Evolutionary conservation across 2,329 filamentous ascomycete species (phyloP).

Genomic region (Aphanoascus verrucosus): DNA sequence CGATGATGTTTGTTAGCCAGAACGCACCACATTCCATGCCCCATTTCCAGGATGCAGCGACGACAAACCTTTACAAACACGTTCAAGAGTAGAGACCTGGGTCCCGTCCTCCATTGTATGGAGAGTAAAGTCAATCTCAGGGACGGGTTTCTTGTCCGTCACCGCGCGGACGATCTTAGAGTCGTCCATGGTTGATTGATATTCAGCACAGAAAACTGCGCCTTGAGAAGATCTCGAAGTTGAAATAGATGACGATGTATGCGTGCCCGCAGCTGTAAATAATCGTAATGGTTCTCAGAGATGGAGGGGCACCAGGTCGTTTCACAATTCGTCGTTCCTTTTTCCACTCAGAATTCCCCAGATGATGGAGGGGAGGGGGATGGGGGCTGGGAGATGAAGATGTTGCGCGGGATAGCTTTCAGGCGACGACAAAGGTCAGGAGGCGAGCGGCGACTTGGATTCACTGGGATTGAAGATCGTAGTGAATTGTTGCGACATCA

Average conservation of each 20-base stretch:
- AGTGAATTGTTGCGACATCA: slow-evolving; percentile 5
- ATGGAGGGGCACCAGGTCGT: slow-evolving; percentile 9
- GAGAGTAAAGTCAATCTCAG: slow-evolving; percentile 96
- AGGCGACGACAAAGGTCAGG: not conserved
- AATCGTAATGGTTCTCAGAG: not conserved
- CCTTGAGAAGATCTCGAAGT: not conserved
- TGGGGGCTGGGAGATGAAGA: not conserved
- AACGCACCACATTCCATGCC: not conserved
- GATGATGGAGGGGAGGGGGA: not conserved
- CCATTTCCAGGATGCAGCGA: slow-evolving; percentile 1
- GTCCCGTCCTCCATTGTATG: slow-evolving; percentile 97
- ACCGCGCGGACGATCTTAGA: slow-evolving; percentile 68
- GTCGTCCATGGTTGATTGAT: slow-evolving; percentile 31
- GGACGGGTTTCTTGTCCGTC: slow-evolving; percentile 84
- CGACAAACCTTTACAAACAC: slow-evolving; percentile 84
- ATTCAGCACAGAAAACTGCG: not conserved
- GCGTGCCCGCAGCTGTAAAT: not conserved
- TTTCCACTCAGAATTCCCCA: not conserved
- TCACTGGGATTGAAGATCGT: not conserved
- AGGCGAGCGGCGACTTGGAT: not conserved
- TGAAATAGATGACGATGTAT: not conserved
- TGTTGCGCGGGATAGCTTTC: not conserved
- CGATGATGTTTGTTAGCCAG: not conserved
- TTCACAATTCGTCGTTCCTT: slow-evolving; percentile 7
- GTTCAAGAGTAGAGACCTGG: slow-evolving; percentile 88